These are phyloP conservation scores for Botrytis pseudocinerea DNA, from an alignment of 2,329 filamentous ascomycete species.

Conservation along the genomic window DNA sequence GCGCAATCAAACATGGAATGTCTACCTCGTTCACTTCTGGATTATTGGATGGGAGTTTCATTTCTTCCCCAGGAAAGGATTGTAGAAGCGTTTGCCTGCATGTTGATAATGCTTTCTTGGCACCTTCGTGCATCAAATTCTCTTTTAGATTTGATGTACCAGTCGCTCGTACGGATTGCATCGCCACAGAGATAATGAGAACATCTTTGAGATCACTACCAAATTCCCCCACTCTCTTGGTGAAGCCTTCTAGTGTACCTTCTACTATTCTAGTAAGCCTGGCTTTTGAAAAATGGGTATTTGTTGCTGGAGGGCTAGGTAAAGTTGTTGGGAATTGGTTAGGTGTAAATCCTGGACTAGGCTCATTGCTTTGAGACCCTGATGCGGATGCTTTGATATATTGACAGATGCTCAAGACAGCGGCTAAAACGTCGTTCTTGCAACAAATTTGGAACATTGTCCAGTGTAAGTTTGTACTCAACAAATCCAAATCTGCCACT, in stretches of 20 bases:
- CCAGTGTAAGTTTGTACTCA: constrained; percentile 22
- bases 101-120: constrained; percentile 25
- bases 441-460: constrained; percentile 30
- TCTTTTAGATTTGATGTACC: constrained; percentile 16
- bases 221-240: constrained; percentile 23
- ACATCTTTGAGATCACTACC: constrained; percentile 30
- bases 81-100: constrained; percentile 23
- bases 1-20: background rate
- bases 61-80: constrained; percentile 1
- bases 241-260: constrained; percentile 25
- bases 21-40: constrained; percentile 1
- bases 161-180: constrained; percentile 26
- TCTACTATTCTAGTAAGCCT: constrained; percentile 28
- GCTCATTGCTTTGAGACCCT: background rate
- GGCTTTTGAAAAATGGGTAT: constrained; percentile 26
- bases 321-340: background rate
- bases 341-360: constrained; percentile 3
- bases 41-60: constrained; percentile 10
- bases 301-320: constrained; percentile 19
- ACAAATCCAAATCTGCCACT: constrained; percentile 10
- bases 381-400: constrained; percentile 8
- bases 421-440: constrained; percentile 29
- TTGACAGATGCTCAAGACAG: constrained; percentile 26
- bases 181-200: constrained; percentile 25
- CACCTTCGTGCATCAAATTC: constrained; percentile 27